These are phyloP conservation scores for Acorus gramineus DNA, from an alignment of 106 monocot genomes.

Conservation along the genomic window DNA sequence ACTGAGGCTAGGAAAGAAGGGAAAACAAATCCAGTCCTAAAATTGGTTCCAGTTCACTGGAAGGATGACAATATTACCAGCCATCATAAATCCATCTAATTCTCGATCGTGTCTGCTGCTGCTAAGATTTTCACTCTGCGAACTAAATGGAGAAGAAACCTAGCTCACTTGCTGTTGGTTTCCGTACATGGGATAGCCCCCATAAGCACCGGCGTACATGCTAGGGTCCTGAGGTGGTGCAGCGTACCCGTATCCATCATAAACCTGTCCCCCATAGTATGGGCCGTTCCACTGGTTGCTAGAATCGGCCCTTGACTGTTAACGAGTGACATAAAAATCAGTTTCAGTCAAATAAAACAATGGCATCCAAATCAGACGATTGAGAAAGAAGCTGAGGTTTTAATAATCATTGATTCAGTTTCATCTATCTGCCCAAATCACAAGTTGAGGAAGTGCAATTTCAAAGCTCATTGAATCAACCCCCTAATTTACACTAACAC, in stretches of 20 bases:
- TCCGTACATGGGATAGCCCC: slow-evolving; percentile 14
- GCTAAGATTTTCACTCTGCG: not conserved
- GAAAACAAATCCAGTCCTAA: too few species aligned
- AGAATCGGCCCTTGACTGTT: not conserved
- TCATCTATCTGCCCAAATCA: too few species aligned
- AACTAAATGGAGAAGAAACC: not conserved
- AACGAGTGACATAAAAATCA: not conserved
- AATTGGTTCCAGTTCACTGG: too few species aligned
- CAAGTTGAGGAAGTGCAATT: too few species aligned
- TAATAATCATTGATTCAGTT: too few species aligned
- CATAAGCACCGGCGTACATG: slow-evolving; percentile 8
- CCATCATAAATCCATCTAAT: not conserved
- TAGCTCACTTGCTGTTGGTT: slow-evolving; percentile 18
- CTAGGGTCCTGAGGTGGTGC: slow-evolving; percentile 9
- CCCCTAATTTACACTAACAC: too few species aligned
- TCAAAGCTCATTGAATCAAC: too few species aligned
- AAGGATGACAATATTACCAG: not conserved
- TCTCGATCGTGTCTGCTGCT: not conserved
- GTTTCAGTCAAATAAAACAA: not conserved
- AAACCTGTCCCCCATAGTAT: slow-evolving; percentile 11
- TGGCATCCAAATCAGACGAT: not conserved
- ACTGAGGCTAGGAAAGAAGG: too few species aligned
- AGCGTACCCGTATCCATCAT: slow-evolving; percentile 12
- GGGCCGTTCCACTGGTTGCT: slow-evolving; percentile 7
- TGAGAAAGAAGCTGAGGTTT: not conserved